Base-by-base conservation (phyloP, 805 yeast species). In the Kluyveromyces siamensis region DNA sequence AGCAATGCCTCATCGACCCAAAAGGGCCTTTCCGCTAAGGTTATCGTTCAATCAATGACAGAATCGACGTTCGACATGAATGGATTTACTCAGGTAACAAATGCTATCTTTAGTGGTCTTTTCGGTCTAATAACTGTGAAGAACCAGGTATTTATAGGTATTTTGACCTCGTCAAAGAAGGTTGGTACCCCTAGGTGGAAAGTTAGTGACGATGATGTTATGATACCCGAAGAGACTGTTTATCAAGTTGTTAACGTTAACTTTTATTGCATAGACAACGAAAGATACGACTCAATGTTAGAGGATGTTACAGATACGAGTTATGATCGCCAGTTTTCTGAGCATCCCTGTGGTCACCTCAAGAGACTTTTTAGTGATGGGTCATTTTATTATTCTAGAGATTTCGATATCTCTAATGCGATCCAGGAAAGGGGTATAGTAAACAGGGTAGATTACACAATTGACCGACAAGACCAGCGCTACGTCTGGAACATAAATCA, bases 401-500 rank as follows among this genome's bases (percentile, higher is more conserved):
- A 87, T 64, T 91, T 88, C 62, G 99, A 93, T 62, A 69, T 93
- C 51, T 91, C 98, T 0, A 83, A 85, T 41, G 73, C 78, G 4
- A 67, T 90, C 44, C 97, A 91, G 66, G 79, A 77, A 50, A 71
- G 93, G 62, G 87, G 87, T 9, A 63, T 80, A 6, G 59, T 67
- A 18, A 60, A 66, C 9, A 57, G 61, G 30, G 55, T 67, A 47
- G 70, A 69, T 47, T 66, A 66, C 53, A 67, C 68, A 50, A 67
- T 62, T 47, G 69, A 62, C 48, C 73, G 84, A 46, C 82, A 79
- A 58, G 95, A 84, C 61, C 76, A 76, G 47, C 82, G 83, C 52
- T 90, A 83, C 61, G 83, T 93, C 81, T 93, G 99, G 99, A 93
- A 93, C 62, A 72, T 81, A 14, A 84, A 80, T 57, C 77, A 93